phyloP scores from a whole-genome alignment of 495 filamentous ascomycete genomes.

The Aspergillus affinis region DNA sequence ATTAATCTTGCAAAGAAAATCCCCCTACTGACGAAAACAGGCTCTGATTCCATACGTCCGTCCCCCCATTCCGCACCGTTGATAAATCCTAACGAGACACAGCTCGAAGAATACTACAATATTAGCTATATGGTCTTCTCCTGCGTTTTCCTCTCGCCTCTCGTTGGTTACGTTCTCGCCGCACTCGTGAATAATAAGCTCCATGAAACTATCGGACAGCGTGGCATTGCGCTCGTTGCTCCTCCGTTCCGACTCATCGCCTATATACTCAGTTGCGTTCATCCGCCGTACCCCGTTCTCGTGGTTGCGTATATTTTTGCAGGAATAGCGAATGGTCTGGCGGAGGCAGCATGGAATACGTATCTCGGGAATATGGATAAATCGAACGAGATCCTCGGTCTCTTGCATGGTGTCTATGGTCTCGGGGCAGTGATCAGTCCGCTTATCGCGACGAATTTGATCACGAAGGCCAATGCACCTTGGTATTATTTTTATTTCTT shows the following conservation, averaged over 20 bases:
- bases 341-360: slow-evolving; percentile 61
- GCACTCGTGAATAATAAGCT: slow-evolving; percentile 53
- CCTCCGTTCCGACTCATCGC: slow-evolving; percentile 61
- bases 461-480: slow-evolving; percentile 45
- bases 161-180: slow-evolving; percentile 53
- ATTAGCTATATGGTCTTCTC: slow-evolving; percentile 54
- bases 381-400: slow-evolving; percentile 54
- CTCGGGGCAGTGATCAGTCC: slow-evolving; percentile 55
- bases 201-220: slow-evolving; percentile 62
- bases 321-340: slow-evolving; percentile 57
- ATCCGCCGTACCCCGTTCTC: slow-evolving; percentile 58
- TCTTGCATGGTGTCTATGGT: slow-evolving; percentile 60
- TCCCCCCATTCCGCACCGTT: background rate
- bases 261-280: slow-evolving; percentile 52
- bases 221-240: slow-evolving; percentile 65
- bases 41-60: slow-evolving; percentile 50
- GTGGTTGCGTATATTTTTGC: slow-evolving; percentile 54
- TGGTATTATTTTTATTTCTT: slow-evolving; percentile 62
- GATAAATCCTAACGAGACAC: background rate
- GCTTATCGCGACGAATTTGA: slow-evolving; percentile 54
- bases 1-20: too few species aligned
- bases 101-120: slow-evolving; percentile 58
- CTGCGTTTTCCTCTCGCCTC: slow-evolving; percentile 58
- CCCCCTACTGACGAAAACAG: background rate
- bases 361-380: slow-evolving; percentile 59